phyloP scores from a whole-genome alignment of 2,329 filamentous ascomycete genomes.

The Colletotrichum siamense region DNA sequence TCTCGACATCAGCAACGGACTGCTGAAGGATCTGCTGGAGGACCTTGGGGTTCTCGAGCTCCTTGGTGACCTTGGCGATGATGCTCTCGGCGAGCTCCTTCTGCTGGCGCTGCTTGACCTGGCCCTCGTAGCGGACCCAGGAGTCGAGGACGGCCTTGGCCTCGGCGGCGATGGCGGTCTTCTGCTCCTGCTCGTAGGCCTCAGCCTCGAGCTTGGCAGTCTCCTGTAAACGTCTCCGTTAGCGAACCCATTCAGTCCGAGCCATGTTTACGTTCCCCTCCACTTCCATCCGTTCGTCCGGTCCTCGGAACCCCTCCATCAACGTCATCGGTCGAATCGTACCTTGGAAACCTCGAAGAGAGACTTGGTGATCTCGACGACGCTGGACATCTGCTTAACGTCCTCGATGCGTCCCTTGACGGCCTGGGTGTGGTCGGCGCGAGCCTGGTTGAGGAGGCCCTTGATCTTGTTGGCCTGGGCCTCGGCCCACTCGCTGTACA shows the following conservation, averaged over 20 bases:
- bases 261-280: background rate
- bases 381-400: slow-evolving; percentile 91
- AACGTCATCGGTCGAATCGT: slow-evolving; percentile 31
- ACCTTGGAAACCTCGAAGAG: slow-evolving; percentile 99
- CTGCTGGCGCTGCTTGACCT: slow-evolving; percentile 99
- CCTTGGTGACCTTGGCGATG: slow-evolving; percentile 98
- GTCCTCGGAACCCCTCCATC: background rate
- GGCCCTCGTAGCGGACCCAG: slow-evolving; percentile 97
- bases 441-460: slow-evolving; percentile 91
- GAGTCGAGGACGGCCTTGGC: slow-evolving; percentile 96
- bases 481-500: slow-evolving; percentile 93
- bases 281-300: background rate
- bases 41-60: slow-evolving; percentile 96
- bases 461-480: slow-evolving; percentile 90
- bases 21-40: slow-evolving; percentile 98
- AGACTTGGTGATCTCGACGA: slow-evolving; percentile 95
- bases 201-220: slow-evolving; percentile 95
- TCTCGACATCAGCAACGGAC: slow-evolving; percentile 95
- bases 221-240: slow-evolving; percentile 65
- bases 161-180: slow-evolving; percentile 88
- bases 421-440: slow-evolving; percentile 92
- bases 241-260: background rate
- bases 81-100: slow-evolving; percentile 90
- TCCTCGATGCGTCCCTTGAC: slow-evolving; percentile 94
- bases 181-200: slow-evolving; percentile 97